A percentile compares a stretch with the other conserved stretches of the same genome.
Conservation (phyloP, 2,329 filamentous ascomycete genomes). For the Apiospora kogelbergensis region DNA sequence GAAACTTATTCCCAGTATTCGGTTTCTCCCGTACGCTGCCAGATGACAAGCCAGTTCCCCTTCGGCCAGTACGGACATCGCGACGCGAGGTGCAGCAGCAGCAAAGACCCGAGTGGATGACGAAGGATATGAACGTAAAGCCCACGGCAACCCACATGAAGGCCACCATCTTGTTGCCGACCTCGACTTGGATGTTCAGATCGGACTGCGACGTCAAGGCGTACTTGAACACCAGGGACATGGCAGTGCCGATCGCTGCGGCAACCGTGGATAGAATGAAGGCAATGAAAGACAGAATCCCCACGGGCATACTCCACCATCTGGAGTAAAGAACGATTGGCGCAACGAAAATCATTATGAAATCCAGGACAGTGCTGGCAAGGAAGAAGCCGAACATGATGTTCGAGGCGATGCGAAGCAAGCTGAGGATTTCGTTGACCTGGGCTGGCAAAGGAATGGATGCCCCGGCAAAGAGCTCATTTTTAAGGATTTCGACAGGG, state of each 20-base stretch:
- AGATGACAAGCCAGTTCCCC: conserved; percentile 15
- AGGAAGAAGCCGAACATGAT: conserved; percentile 92
- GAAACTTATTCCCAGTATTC: background rate
- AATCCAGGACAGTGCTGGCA: conserved; percentile 66
- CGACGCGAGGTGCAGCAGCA: conserved; percentile 69
- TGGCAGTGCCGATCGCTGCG: conserved; percentile 75
- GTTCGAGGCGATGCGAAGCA: conserved; percentile 73
- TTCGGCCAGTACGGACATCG: conserved; percentile 46
- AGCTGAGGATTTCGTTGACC: conserved; percentile 69
- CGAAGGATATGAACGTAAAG: conserved; percentile 66
- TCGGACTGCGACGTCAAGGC: conserved; percentile 70
- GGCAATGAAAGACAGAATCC: conserved; percentile 66
- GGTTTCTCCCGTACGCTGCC: background rate
- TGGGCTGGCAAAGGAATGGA: conserved; percentile 77
- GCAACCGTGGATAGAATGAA: conserved; percentile 68
- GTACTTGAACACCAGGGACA: conserved; percentile 79
- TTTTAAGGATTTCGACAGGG: conserved; percentile 76
- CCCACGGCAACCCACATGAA: conserved; percentile 86
- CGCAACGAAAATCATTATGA: conserved; percentile 69
- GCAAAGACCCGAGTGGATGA: conserved; percentile 73
- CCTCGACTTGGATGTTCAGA: conserved; percentile 71
- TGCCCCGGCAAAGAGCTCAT: conserved; percentile 78
- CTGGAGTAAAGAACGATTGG: conserved; percentile 54
- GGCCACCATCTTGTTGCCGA: conserved; percentile 74
- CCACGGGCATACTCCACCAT: conserved; percentile 64